Percentiles rank a stretch among this genome's conserved stretches.
phyloP scores from a whole-genome alignment of 495 filamentous ascomycete species.

The Lasiosphaeriaceae sp. region DNA sequence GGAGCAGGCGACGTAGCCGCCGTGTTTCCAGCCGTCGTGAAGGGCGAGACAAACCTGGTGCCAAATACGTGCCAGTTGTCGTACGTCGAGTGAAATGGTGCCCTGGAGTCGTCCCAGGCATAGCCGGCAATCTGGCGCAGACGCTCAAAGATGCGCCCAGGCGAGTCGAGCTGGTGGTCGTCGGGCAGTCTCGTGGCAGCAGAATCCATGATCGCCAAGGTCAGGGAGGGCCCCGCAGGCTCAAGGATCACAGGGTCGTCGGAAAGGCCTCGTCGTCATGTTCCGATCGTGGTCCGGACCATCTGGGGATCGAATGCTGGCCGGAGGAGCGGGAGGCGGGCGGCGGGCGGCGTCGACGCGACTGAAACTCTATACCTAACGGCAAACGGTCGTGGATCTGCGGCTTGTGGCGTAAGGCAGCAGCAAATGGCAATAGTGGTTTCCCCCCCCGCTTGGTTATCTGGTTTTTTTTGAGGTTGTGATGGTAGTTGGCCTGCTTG shows the following conservation, averaged over 20 bases:
- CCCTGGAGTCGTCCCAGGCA: slow-evolving; percentile 66
- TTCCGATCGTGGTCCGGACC: slow-evolving; percentile 21
- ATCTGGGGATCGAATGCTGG: background rate
- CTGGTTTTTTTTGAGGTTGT: too few species aligned
- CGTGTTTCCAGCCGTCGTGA: slow-evolving; percentile 26
- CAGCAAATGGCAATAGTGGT: too few species aligned
- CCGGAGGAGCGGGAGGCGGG: background rate
- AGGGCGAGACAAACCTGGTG: slow-evolving; percentile 43
- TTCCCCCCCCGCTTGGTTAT: too few species aligned
- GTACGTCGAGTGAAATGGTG: slow-evolving; percentile 78
- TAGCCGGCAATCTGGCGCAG: slow-evolving; percentile 69
- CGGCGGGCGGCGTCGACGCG: background rate
- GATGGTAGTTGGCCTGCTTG: too few species aligned
- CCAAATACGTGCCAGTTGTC: slow-evolving; percentile 63
- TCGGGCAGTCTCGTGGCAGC: slow-evolving; percentile 46
- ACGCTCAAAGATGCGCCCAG: slow-evolving; percentile 67
- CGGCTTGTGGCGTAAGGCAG: too few species aligned
- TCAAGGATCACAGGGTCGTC: slow-evolving; percentile 26
- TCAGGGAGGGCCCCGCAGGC: slow-evolving; percentile 9
- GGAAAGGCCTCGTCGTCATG: slow-evolving; percentile 34
- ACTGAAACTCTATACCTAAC: too few species aligned
- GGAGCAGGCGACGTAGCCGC: slow-evolving; percentile 11
- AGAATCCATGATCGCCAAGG: slow-evolving; percentile 43
- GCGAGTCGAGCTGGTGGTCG: slow-evolving; percentile 63
- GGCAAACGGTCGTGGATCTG: too few species aligned